Evolutionary conservation across 495 filamentous ascomycete genomes (phyloP), one percentile per base, ranked within the genome.

Genomic region (Lasiosphaeris hirsuta): DNA sequence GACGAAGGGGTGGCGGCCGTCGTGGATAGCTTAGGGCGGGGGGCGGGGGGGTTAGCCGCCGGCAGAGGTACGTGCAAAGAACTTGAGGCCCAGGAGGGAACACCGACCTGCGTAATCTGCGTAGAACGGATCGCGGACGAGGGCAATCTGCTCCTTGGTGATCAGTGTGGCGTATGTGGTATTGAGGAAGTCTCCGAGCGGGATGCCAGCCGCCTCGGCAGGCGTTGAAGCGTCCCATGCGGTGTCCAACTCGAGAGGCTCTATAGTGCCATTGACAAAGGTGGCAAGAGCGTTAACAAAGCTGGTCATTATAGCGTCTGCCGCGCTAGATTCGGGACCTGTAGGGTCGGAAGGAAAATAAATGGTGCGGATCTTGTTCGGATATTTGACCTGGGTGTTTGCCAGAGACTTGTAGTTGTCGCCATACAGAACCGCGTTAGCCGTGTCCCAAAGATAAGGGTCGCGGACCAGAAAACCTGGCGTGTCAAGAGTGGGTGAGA

Each of bases 121-220:
- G 58, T 77, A 83, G 54, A 85, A 80, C 0, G 82, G 79, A 1
- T 70, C 63, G 4, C 74, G 72, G 18, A 84, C 63, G 14, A 76
- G 72, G 7, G 54, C 62, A 40, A 68, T 80, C 58, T 85, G 81
- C 51, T 82, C 72, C 43, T 81, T 77, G 8, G 76, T 73, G 42
- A 77, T 80, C 13, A 84, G 56, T 14, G 68, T 72, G 7, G 78
- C 71, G 54, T 84, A 85, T 3, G 80, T 82, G 45, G 65, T 67
- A 53, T 71, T 72, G 9, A 82, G 60, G 15, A 73, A 55, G 1
- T 62, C 15, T 5, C n/a, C 17, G 6, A 80, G 54, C 3, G 62
- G 49, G 7, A 55, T 36, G 34, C 41, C 53, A 7, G 52, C 44
- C 11, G 66, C 64, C 0, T 56, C 65, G 5, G 69, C 60, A 7